phyloP scores from a whole-genome alignment of 257 asterid genomes.

The Voacanga thouarsii region DNA sequence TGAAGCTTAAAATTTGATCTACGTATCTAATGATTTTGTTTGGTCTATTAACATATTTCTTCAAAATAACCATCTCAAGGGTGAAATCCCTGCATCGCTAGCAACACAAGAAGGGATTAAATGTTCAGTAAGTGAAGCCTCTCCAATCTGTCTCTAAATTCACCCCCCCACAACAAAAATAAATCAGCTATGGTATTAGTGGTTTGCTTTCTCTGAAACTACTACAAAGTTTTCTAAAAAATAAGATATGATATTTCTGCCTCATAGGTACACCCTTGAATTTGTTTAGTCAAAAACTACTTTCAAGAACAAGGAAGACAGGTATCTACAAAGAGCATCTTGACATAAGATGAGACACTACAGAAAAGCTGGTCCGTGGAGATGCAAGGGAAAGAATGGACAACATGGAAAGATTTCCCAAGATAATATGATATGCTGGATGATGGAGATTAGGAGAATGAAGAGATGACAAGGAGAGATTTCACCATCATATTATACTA shows the following conservation, averaged over 20 bases:
- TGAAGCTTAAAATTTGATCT: background rate
- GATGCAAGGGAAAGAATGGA: slow-evolving; percentile 2
- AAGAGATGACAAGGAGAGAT: background rate
- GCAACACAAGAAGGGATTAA: slow-evolving; percentile 33
- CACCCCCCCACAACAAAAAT: too few species aligned
- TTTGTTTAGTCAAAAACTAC: slow-evolving; percentile 6
- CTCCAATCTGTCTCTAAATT: background rate
- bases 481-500: background rate
- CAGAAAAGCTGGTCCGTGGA: background rate
- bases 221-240: background rate
- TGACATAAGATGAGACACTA: background rate
- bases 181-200: background rate
- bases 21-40: background rate
- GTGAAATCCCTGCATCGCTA: slow-evolving; percentile 47
- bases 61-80: slow-evolving; percentile 57
- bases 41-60: slow-evolving; percentile 46
- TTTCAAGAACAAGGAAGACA: background rate
- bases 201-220: background rate
- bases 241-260: slow-evolving; percentile 10
- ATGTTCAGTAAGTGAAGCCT: slow-evolving; percentile 35
- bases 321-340: background rate
- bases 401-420: background rate
- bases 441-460: slow-evolving; percentile 4
- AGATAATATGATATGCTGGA: background rate
- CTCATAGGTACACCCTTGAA: slow-evolving; percentile 30